Conservation (phyloP, 805 yeast genomes). For the Starmerella roubikii region DNA sequence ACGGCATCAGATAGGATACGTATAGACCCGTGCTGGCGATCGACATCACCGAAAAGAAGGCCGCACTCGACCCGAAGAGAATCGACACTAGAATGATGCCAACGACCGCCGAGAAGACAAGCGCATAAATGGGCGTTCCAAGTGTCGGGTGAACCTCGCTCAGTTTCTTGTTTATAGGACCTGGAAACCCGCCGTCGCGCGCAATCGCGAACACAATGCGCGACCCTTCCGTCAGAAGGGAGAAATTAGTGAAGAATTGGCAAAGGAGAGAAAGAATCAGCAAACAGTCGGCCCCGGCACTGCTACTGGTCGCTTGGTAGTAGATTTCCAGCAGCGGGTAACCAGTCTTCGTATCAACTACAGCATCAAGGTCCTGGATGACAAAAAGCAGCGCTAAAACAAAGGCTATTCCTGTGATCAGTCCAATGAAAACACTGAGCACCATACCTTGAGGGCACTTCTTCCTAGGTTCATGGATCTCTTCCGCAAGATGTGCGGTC, state of each 20-base stretch:
- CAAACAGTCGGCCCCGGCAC: conserved; percentile 39
- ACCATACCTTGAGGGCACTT: conserved; percentile 49
- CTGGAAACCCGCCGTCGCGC: conserved; percentile 47
- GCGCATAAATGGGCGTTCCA: conserved; percentile 49
- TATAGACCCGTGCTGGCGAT: conserved; percentile 45
- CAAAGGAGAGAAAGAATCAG: conserved; percentile 38
- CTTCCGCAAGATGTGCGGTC: conserved; percentile 63
- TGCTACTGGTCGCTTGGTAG: conserved; percentile 41
- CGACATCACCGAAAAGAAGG: conserved; percentile 52
- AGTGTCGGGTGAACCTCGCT: conserved; percentile 34
- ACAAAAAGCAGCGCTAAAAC: conserved; percentile 35
- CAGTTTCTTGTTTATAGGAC: conserved; percentile 36
- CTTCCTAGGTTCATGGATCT: conserved; percentile 42
- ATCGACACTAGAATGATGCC: conserved; percentile 40
- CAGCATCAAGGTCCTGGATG: conserved; percentile 38
- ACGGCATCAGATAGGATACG: conserved; percentile 46
- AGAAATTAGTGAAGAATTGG: conserved; percentile 45
- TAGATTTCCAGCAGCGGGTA: conserved; percentile 52
- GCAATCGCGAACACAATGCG: conserved; percentile 57
- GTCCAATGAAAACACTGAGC: conserved; percentile 52
- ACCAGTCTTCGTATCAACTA: conserved; percentile 40
- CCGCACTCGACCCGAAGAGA: conserved; percentile 52
- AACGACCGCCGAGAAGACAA: conserved; percentile 38
- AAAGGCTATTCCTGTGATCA: conserved; percentile 34
- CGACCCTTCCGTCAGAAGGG: conserved; percentile 56